Evolutionary conservation across 2,329 filamentous ascomycete genomes (phyloP).

Genomic region (Neofusicoccum laricinum): DNA sequence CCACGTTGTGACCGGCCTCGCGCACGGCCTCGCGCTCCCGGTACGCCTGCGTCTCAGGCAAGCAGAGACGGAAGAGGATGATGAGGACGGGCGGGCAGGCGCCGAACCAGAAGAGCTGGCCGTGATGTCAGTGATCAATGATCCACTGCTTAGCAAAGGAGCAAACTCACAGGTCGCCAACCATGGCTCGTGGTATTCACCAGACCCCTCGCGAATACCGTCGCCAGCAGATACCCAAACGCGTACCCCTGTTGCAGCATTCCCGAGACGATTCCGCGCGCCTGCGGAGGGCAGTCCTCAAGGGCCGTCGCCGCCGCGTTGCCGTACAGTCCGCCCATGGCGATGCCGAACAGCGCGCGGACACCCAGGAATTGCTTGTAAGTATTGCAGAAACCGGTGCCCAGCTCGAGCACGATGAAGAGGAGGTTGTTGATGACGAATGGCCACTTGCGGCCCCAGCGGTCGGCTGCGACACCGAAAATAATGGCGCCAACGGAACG

Average conservation of each 20-base stretch:
- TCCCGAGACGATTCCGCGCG: constrained; percentile 59
- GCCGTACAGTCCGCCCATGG: constrained; percentile 63
- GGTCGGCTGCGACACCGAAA: constrained; percentile 54
- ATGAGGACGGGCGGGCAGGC: constrained; percentile 76
- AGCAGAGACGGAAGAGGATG: constrained; percentile 71
- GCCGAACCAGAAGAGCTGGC: constrained; percentile 78
- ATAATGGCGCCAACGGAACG: constrained; percentile 57
- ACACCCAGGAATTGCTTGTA: constrained; percentile 59
- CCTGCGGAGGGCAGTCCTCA: constrained; percentile 59
- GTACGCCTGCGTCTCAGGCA: constrained; percentile 77
- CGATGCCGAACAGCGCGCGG: constrained; percentile 60
- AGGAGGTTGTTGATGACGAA: constrained; percentile 61
- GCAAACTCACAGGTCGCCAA: constrained; percentile 62
- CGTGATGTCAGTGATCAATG: background rate
- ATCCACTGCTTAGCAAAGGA: too few relatives aligned
- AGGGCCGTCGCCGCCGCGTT: constrained; percentile 61
- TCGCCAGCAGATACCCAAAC: constrained; percentile 62
- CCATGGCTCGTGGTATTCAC: constrained; percentile 73
- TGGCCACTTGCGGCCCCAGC: constrained; percentile 55
- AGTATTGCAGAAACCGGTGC: constrained; percentile 57
- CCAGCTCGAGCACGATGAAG: constrained; percentile 60
- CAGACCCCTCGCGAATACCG: constrained; percentile 58
- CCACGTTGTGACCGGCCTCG: constrained; percentile 56
- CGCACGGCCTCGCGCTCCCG: constrained; percentile 64
- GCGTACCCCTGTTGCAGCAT: constrained; percentile 64